Percentiles rank a stretch among this genome's conserved stretches.
Evolutionary conservation across 176 grass and related monocot species (phyloP).

Genomic region (Triticum dicoccoides): DNA sequence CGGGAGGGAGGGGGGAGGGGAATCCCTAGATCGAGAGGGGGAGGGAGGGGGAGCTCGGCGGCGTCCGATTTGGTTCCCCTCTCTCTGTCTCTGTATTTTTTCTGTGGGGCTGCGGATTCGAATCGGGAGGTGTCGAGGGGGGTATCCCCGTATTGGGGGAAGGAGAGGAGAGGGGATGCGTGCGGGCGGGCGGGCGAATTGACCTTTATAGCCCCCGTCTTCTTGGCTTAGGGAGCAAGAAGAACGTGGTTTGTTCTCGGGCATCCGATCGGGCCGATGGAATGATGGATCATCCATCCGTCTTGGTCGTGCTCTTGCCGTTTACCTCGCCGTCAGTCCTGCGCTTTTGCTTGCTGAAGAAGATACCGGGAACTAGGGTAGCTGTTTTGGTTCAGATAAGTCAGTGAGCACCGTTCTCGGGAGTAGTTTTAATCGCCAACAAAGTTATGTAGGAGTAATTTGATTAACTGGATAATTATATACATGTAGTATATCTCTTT

Average conservation of each 20-base stretch:
- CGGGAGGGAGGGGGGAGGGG: not conserved
- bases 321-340: not conserved
- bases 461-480: not conserved
- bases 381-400: not conserved
- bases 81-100: not conserved
- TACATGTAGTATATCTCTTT: no score
- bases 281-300: no score
- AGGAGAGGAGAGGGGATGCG: not conserved
- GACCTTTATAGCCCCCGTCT: constrained; percentile 29
- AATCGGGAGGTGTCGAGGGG: constrained; percentile 34
- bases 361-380: not conserved
- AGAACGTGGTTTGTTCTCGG: constrained; percentile 15
- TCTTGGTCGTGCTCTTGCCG: not conserved
- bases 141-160: not conserved
- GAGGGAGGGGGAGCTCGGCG: not conserved
- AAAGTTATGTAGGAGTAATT: no score
- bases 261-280: not conserved
- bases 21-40: constrained; percentile 41
- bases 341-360: not conserved
- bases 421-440: not conserved
- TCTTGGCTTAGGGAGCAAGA: constrained; percentile 56
- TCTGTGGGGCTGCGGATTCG: constrained; percentile 29
- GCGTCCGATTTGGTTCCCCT: not conserved
- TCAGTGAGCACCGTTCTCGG: not conserved
- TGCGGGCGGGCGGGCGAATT: not conserved